These are phyloP conservation scores for Colletotrichum tabaci DNA, from an alignment of 2,329 filamentous ascomycete species.

Conservation along the genomic window DNA sequence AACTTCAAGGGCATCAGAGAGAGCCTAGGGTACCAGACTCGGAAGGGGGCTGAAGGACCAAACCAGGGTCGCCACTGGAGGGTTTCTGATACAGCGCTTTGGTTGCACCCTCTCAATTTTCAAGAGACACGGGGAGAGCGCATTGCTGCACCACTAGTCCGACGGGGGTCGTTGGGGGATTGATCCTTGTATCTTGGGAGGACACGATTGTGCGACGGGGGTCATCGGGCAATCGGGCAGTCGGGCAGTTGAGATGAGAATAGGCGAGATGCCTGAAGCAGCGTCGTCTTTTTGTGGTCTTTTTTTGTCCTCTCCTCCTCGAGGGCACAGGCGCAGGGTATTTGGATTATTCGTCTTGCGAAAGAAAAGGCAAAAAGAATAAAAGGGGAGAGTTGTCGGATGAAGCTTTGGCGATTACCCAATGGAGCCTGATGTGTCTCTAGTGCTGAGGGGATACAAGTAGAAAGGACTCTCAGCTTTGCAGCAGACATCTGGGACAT, in stretches of 20 bases:
- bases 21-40: conserved; percentile 16
- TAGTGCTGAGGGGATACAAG: conserved; percentile 9
- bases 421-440: conserved; percentile 23
- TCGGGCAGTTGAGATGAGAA: background rate
- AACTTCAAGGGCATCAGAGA: conserved; percentile 13
- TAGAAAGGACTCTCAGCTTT: background rate
- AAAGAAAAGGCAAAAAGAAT: background rate
- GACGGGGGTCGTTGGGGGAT: background rate
- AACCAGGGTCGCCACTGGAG: conserved; percentile 27
- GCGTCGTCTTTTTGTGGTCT: conserved; percentile 1
- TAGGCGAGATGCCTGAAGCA: conserved; percentile 30
- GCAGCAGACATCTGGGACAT: conserved; percentile 16
- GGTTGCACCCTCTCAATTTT: background rate
- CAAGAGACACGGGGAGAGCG: background rate
- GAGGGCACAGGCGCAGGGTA: too few relatives aligned
- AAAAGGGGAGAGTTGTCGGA: conserved; percentile 2
- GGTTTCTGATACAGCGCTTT: conserved; percentile 30
- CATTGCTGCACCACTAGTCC: conserved; percentile 21
- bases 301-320: background rate
- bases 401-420: conserved; percentile 14
- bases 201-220: conserved; percentile 26
- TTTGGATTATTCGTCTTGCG: too few relatives aligned
- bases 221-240: background rate
- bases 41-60: conserved; percentile 28
- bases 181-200: conserved; percentile 34